These are phyloP conservation scores for Telfairia occidentalis DNA, from an alignment of 331 rosid genomes.

Conservation along the genomic window DNA sequence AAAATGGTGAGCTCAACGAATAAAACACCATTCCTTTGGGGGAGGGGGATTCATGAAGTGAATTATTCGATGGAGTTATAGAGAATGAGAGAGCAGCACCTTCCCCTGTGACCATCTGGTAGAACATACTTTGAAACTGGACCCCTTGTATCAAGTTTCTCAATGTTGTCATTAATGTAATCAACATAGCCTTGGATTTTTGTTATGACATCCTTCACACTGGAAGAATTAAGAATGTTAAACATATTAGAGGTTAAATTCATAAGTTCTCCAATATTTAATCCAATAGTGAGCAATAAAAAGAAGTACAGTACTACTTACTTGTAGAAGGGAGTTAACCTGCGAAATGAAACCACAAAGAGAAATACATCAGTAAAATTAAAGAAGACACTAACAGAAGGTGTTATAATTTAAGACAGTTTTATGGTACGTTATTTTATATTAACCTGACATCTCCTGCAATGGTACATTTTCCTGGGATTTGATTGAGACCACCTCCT, in stretches of 20 bases:
- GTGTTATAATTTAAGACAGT: background rate
- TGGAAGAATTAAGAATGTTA: conserved; percentile 18
- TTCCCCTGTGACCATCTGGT: conserved; percentile 61
- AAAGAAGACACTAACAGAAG: background rate
- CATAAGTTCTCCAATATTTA: background rate
- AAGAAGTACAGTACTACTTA: conserved; percentile 41
- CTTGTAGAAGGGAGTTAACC: conserved; percentile 91
- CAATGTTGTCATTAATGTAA: conserved; percentile 48
- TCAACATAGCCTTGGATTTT: conserved; percentile 69
- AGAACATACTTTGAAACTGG: conserved; percentile 79
- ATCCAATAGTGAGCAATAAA: background rate
- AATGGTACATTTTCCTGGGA: conserved; percentile 72
- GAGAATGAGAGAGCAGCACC: conserved; percentile 34
- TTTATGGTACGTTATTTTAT: background rate
- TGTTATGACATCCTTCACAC: conserved; percentile 52
- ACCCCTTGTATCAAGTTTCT: conserved; percentile 61
- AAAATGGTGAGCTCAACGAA: too few relatives aligned
- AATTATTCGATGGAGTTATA: too few relatives aligned
- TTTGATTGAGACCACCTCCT: conserved; percentile 85
- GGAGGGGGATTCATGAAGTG: background rate
- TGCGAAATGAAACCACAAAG: conserved; percentile 20
- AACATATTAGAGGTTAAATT: background rate
- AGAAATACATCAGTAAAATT: background rate
- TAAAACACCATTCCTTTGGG: background rate
- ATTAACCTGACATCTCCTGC: conserved; percentile 86